Base-by-base conservation (phyloP, 306 rosid genomes). In the Rubus idaeus region DNA sequence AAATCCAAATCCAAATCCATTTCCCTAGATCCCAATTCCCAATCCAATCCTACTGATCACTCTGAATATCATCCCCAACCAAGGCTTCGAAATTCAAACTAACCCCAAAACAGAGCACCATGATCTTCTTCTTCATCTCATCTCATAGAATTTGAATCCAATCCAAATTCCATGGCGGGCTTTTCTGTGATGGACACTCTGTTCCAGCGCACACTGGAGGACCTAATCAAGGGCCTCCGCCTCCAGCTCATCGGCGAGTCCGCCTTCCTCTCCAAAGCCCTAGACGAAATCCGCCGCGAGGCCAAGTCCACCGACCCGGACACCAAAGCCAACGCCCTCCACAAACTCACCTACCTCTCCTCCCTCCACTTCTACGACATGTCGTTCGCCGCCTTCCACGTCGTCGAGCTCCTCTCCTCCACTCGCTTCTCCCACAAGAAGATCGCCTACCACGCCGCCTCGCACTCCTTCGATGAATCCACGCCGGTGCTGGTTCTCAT, bases 351-450 rank as follows among this genome's bases (percentile, higher is more conserved):
- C 14, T 95, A 89, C 78, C 96, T 95, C 71, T 83, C 83, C 71
- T 73, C 92, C 71, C 82, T 92, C 52, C 85, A 95, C 71, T 90
- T 84, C 75, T 46, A 82, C 79, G 96, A 92, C 81, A 92, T 95
- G 97, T 88, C 96, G 4, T 95, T 93, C 91, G 97, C 98, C 4
- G 79, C 93, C 14, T 92, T 95, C 77, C 96, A 92, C 76, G 97
- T 91, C 73, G 97, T 95, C 5, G 98, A 95, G 87, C 92, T 95
- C 67, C 90, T 95, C 90, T 95, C 98, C 7, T 88, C 96, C 51
- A 72, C 93, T 0, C 85, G 89, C n/a, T 91, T 92, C 77, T 71
- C 82, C 18, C 93, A 92, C 81, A 95, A 95, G 88, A 84, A 78
- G 78, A 83, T 90, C 66, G 98, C 97, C 6, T 95, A 95, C 84